phyloP scores from a whole-genome alignment of 208 protist species.

The Strigomonas culicis region DNA sequence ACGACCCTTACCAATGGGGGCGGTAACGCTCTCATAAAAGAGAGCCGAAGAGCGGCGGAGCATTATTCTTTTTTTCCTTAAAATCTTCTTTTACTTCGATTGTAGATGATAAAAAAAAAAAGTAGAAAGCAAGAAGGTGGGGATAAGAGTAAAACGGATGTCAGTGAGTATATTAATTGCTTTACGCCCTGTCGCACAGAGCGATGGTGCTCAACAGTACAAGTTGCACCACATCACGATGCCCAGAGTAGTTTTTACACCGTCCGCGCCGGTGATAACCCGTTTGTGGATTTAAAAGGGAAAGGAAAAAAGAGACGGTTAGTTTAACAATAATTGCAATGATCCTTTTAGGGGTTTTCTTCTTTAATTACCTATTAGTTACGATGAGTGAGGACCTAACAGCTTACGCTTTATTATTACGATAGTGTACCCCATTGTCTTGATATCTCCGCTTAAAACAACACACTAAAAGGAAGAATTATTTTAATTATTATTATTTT shows the following conservation, averaged over 20 bases:
- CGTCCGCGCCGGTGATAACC: too few relatives aligned
- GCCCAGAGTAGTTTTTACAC: too few relatives aligned
- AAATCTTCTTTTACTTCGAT: background rate
- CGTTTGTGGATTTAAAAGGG: too few relatives aligned
- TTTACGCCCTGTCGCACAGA: background rate
- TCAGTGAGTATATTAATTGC: background rate
- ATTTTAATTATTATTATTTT: constrained; percentile 13
- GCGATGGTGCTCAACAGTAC: too few relatives aligned
- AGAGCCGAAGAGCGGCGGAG: constrained; percentile 51
- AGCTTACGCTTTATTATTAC: too few relatives aligned
- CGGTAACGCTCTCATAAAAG: constrained; percentile 53
- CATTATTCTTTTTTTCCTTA: constrained; percentile 31
- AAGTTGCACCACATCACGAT: too few relatives aligned
- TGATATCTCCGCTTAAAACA: background rate
- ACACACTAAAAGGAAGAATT: background rate
- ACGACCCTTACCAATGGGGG: constrained; percentile 71
- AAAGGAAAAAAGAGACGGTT: too few relatives aligned
- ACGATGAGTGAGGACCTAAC: too few relatives aligned
- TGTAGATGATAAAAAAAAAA: background rate
- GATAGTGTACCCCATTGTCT: too few relatives aligned
- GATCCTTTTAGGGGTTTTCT: too few relatives aligned
- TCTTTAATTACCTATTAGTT: too few relatives aligned
- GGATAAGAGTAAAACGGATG: background rate
- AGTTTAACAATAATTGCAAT: too few relatives aligned
- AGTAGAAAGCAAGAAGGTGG: background rate